A percentile compares a stretch with the other conserved stretches of the same genome.
phyloP scores from a whole-genome alignment of 768 basidiomycete genomes.

The Leucocoprinus sp. region DNA sequence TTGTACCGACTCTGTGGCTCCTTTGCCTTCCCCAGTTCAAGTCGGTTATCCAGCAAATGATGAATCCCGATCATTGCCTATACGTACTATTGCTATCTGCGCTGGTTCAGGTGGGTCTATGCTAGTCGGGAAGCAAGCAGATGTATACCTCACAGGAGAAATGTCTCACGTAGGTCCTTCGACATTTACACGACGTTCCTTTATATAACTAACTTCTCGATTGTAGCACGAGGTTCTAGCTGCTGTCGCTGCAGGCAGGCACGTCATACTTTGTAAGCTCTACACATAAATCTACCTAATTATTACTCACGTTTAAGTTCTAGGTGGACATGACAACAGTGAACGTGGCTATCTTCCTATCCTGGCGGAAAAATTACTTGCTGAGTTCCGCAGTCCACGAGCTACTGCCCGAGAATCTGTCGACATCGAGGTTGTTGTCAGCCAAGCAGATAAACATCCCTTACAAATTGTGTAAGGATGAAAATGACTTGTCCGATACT shows the following conservation, averaged over 20 bases:
- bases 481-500: neutral
- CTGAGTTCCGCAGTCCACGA: constrained; percentile 36
- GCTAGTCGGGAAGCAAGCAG: constrained; percentile 63
- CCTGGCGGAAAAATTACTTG: constrained; percentile 55
- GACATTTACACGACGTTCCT: constrained; percentile 8
- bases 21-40: constrained; percentile 41
- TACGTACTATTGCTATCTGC: constrained; percentile 76
- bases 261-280: constrained; percentile 77
- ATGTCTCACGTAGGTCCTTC: constrained; percentile 66
- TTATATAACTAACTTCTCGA: constrained; percentile 16
- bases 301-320: constrained; percentile 15
- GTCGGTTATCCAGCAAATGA: constrained; percentile 41
- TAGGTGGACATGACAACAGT: constrained; percentile 90
- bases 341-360: constrained; percentile 87
- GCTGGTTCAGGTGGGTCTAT: constrained; percentile 84
- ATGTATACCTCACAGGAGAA: constrained; percentile 90
- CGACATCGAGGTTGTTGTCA: constrained; percentile 60
- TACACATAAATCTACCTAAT: constrained; percentile 21
- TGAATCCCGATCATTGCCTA: constrained; percentile 22
- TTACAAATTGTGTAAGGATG: constrained; percentile 48
- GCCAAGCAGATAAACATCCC: constrained; percentile 67
- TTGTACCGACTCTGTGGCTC: constrained; percentile 7
- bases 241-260: constrained; percentile 62
- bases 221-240: constrained; percentile 81
- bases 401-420: constrained; percentile 24